Evolutionary conservation across 2,329 filamentous ascomycete genomes (phyloP).

Genomic region (Sphaerulina musiva): DNA sequence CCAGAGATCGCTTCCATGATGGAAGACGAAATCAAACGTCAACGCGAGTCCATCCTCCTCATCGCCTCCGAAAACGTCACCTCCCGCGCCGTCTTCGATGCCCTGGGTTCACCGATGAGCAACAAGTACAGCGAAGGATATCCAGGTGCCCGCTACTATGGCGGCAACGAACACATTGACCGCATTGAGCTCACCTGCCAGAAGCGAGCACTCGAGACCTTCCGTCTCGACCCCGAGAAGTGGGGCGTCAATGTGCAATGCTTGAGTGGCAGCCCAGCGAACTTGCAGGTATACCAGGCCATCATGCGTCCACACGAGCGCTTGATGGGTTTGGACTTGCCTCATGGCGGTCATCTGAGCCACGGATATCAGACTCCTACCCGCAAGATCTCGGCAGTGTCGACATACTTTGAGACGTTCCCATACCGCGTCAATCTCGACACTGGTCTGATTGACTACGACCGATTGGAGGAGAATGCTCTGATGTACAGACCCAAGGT

Average conservation of each 20-base stretch:
- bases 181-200: constrained; percentile 93
- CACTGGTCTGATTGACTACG: constrained; percentile 96
- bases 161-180: constrained; percentile 98
- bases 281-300: constrained; percentile 82
- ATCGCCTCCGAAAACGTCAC: constrained; percentile 99
- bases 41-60: constrained; percentile 96
- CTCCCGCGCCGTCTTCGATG: constrained; percentile 95
- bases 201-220: constrained; percentile 82
- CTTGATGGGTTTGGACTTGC: constrained; percentile 93
- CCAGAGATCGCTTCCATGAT: constrained; percentile 95
- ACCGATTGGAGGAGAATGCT: constrained; percentile 82
- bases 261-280: constrained; percentile 70
- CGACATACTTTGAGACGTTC: constrained; percentile 98
- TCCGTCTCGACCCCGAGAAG: constrained; percentile 76
- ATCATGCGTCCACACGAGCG: constrained; percentile 88
- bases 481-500: constrained; percentile 91
- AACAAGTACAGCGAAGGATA: constrained; percentile 99
- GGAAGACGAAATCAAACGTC: constrained; percentile 91
- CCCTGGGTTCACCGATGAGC: constrained; percentile 84
- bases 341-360: constrained; percentile 90
- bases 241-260: constrained; percentile 99
- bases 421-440: constrained; percentile 85
- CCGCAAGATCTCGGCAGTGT: constrained; percentile 80
- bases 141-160: constrained; percentile 96
- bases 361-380: constrained; percentile 96